Evolutionary conservation across 2,329 filamentous ascomycete species (phyloP), one percentile per base, ranked within the genome.

Genomic region (Penicillium sp.): DNA sequence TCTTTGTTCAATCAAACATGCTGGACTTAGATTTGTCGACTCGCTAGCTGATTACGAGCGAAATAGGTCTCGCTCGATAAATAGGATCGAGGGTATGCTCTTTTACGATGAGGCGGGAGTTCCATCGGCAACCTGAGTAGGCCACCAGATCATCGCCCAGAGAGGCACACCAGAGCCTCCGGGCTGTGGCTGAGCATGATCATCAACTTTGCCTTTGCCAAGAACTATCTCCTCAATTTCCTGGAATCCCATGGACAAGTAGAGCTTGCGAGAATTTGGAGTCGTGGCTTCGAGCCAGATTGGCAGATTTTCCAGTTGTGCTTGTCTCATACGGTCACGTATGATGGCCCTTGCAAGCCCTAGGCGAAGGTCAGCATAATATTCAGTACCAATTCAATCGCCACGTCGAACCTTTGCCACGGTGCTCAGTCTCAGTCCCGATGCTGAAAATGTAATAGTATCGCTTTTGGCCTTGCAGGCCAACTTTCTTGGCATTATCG

Each of bases 101-200:
- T 9, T 34, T 18, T 29, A 33, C 4, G 25, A 7, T 11, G 25
- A 39, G 9, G 42, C 28, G 38, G 43, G 38, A 12, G 28, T 13
- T 29, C 29, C n/a, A 36, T 8, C 34, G 12, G 35, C 18, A 9
- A 24, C 11, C 13, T 32, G 34, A 38, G 39, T 40, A 26, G 58
- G 58, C 54, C 57, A 58, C 58, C 58, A 60, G 2, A 60, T 51
- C 58, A 60, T 60, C n/a, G 55, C 57, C 52, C 53, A 60, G 4
- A 60, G 33, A 1, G 55, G 40, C 8, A 60, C 39, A 1, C 58
- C 57, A 7, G 54, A 41, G 2, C 58, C 58, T 9, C 45, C 50
- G 13, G 47, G 35, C 36, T 57, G 47, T 12, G 49, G 13, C 5
- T 18, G 50, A 9, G 55, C 52, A 43, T 60, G 54, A 3, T 45